phyloP scores from a whole-genome alignment of 1,284 basidiomycete genomes.

The Ustilago tritici region DNA sequence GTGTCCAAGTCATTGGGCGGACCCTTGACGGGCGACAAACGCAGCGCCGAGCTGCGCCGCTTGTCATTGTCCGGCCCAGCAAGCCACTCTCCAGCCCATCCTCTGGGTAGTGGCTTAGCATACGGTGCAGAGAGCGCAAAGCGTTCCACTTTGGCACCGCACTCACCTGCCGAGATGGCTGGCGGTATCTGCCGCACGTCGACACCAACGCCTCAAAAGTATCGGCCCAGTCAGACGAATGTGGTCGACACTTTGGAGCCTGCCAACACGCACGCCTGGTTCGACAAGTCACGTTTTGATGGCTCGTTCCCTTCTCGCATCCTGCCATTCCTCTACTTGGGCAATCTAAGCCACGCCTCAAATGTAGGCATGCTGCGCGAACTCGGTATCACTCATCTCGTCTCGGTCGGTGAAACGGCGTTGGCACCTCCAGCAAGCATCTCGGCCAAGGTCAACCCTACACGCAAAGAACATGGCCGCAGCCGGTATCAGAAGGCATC shows the following conservation, averaged over 20 bases:
- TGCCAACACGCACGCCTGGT: constrained; percentile 75
- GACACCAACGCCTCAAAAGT: constrained; percentile 38
- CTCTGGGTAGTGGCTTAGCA: constrained; percentile 3
- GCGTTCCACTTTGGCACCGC: constrained; percentile 9
- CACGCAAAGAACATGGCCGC: constrained; percentile 27
- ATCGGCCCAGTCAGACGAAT: constrained; percentile 7
- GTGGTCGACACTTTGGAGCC: constrained; percentile 3
- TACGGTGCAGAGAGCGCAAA: constrained; percentile 6
- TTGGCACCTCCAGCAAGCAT: constrained; percentile 71
- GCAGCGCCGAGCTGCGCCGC: constrained; percentile 14
- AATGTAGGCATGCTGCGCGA: constrained; percentile 96
- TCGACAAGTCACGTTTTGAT: constrained; percentile 90
- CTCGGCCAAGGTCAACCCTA: constrained; percentile 39
- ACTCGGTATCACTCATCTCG: constrained; percentile 96
- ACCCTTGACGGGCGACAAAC: constrained; percentile 9
- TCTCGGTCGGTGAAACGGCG: constrained; percentile 94
- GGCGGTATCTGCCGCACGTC: constrained; percentile 38
- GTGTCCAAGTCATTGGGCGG: constrained; percentile 38
- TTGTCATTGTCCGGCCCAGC: constrained; percentile 25
- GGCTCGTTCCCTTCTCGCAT: constrained; percentile 95
- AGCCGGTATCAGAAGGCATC: constrained; percentile 39
- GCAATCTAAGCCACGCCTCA: constrained; percentile 88
- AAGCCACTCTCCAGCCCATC: background rate
- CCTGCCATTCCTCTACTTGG: constrained; percentile 92
- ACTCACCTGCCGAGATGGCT: constrained; percentile 15